Evolutionary conservation across 805 yeast species (phyloP), one percentile per base, ranked within the genome.

Genomic region (Candida quercuum): DNA sequence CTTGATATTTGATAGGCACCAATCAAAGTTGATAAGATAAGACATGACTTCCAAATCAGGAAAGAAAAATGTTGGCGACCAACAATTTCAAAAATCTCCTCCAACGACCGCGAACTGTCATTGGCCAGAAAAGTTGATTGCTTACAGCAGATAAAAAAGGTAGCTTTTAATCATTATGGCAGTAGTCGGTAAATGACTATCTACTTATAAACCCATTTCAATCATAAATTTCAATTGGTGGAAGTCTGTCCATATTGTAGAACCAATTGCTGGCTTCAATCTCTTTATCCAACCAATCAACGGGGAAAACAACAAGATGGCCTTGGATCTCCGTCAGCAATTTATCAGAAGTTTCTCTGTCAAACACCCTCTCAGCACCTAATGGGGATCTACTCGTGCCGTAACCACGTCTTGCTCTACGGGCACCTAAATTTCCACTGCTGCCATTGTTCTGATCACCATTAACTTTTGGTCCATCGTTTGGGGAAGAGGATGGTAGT

Each of bases 261-360:
- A 88, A 89, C 98, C 98, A 91, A 55, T 94, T 93, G 10, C 86
- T 91, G 6, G 86, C 76, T 40, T 89, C 96, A 22, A 88, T 75
- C 60, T 93, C 99, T 41, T 79, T 74, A 49, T 74, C 67, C 30
- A 93, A 69, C 99, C 99, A 93, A 43, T 87, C 87, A 1, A 85
- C 71, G 0, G 99, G 98, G 67, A 89, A 91, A n/a, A 82, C 57
- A 6, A 93, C 97, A 48, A 93, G 62, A 54, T 93, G 84, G 2
- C 99, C 99, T 36, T 80, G 84, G 15, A 91, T 67, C 40, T 86
- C 80, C 34, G 69, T 66, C 44, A 93, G 64, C 25, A 88, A 65
- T 41, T 79, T 67, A 46, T 81, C 88, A 0, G 96, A 94, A 0
- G 93, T 77, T 31, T 75, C 80, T 38, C 83, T 72, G 42, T 84